Evolutionary conservation across 2,329 filamentous ascomycete genomes (phyloP), one percentile per base, ranked within the genome.

Genomic region (Trichoderma simmonsii): DNA sequence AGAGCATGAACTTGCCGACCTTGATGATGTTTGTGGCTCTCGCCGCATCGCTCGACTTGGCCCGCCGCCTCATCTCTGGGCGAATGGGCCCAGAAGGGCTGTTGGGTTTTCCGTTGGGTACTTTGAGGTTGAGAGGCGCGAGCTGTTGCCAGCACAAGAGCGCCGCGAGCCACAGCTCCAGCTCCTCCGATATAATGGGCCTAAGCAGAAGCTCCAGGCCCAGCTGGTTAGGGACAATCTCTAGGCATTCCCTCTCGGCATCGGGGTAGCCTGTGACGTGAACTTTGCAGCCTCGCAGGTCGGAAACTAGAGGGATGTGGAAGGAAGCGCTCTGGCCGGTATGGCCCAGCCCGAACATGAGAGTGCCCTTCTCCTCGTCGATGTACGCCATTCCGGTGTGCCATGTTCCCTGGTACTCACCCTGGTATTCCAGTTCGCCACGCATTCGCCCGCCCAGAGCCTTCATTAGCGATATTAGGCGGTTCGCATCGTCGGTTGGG

Each of bases 1-100:
- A 98, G 61, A 97, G 86, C 78, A 94, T 91, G 79, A 97, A 89
- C 79, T 94, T 95, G 70, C 94, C 96, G 62, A 98, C 93, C 80
- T 98, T 99, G 84, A 98, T 98, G 75, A 98, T 96, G 70, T 91
- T 96, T 1, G 81, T 78, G 2, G 80, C 74, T 32, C 80, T 83
- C 75, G 75, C 66, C 54, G 77, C 80, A 48, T 82, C 79, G 21
- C 77, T 76, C 2, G 79, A 79, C 62, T 76, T 76, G 34, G 80
- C 79, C 54, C 85, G 83, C 67, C 85, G 83, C 66, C 80, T 83
- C 70, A 85, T 78, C 71, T 86, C 84, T 0, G 82, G 80, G 70
- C 83, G 81, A 59, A 80, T 79, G n/a, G 81, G 76, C 14, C 79
- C 75, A n/a, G 76, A 77, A 24, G 80, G 78, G 69, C 77, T 82